Percentiles rank a stretch among this genome's conserved stretches.
Conservation (phyloP, 306 rosid genomes). For the Casuarina glauca region DNA sequence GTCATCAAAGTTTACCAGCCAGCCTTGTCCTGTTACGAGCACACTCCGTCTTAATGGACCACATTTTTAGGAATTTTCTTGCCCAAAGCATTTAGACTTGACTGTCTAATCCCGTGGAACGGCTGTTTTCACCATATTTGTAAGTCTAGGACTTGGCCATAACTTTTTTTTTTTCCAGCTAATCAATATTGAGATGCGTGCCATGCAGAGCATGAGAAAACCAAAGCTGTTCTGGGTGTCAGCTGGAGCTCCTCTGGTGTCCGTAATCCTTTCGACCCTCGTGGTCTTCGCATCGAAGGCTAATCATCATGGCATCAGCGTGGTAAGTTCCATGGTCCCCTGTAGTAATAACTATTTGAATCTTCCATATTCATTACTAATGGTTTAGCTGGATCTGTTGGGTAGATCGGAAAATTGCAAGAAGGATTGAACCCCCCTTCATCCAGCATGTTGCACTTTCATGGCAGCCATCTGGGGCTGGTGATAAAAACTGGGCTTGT, state of each 20-base stretch:
- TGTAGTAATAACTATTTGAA: neutral
- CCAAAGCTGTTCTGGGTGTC: conserved; percentile 93
- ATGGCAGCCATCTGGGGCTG: conserved; percentile 54
- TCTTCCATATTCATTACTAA: conserved; percentile 7
- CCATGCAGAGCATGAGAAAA: conserved; percentile 59
- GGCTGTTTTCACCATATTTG: too few relatives aligned
- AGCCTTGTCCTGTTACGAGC: too few relatives aligned
- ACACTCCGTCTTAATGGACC: too few relatives aligned
- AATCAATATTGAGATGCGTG: conserved; percentile 23
- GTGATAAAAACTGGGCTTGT: conserved; percentile 75
- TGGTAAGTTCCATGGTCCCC: conserved; percentile 45
- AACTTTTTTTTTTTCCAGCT: neutral
- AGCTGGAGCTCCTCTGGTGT: conserved; percentile 89
- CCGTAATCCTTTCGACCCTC: conserved; percentile 77
- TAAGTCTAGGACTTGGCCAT: too few relatives aligned
- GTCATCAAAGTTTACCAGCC: too few relatives aligned
- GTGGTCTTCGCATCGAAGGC: conserved; percentile 70
- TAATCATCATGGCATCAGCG: conserved; percentile 71
- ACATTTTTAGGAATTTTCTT: too few relatives aligned
- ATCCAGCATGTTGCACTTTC: conserved; percentile 67
- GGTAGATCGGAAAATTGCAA: conserved; percentile 79
- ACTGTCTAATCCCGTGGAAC: neutral
- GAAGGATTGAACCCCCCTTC: conserved; percentile 92
- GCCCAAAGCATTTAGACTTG: neutral
- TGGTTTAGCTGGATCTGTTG: conserved; percentile 22